phyloP scores from a whole-genome alignment of 352 stramenopile genomes.

The Pythium biforme region DNA sequence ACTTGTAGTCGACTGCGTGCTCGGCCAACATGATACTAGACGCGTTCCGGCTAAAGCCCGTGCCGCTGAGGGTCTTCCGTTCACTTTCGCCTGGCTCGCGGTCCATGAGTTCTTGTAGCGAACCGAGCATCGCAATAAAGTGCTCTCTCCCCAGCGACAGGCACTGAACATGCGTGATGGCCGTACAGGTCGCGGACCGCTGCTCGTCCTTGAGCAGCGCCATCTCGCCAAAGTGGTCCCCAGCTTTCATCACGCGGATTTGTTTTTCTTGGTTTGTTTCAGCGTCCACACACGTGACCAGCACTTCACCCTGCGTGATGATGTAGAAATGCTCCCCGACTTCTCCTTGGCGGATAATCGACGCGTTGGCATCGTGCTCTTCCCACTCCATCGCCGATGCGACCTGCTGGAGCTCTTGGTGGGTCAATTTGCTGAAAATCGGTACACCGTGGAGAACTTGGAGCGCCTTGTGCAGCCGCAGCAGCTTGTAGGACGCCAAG shows the following conservation, averaged over 20 bases:
- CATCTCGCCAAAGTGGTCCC: constrained; percentile 94
- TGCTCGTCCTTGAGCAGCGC: constrained; percentile 92
- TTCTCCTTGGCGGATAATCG: constrained; percentile 72
- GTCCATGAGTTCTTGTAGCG: constrained; percentile 78
- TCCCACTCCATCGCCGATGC: constrained; percentile 82
- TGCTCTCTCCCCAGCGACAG: constrained; percentile 64
- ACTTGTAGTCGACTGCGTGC: constrained; percentile 57
- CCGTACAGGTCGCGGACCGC: constrained; percentile 89
- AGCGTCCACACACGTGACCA: constrained; percentile 58
- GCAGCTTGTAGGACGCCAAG: constrained; percentile 66
- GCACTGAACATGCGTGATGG: constrained; percentile 59
- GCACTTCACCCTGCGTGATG: constrained; percentile 72
- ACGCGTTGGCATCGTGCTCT: constrained; percentile 51
- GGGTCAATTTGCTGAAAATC: constrained; percentile 70
- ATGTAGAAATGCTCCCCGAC: constrained; percentile 80
- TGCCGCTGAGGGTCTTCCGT: constrained; percentile 11
- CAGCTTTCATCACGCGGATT: constrained; percentile 60
- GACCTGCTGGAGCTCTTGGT: constrained; percentile 65
- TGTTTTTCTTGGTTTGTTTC: constrained; percentile 39
- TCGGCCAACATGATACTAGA: constrained; percentile 39
- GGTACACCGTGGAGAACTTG: constrained; percentile 51
- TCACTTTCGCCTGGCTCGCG: constrained; percentile 41
- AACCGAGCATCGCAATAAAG: constrained; percentile 80
- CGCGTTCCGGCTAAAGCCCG: constrained; percentile 27
- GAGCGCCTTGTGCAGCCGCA: constrained; percentile 57